Conservation (phyloP, 768 basidiomycete genomes). For the Leccinum fibrillosum region DNA sequence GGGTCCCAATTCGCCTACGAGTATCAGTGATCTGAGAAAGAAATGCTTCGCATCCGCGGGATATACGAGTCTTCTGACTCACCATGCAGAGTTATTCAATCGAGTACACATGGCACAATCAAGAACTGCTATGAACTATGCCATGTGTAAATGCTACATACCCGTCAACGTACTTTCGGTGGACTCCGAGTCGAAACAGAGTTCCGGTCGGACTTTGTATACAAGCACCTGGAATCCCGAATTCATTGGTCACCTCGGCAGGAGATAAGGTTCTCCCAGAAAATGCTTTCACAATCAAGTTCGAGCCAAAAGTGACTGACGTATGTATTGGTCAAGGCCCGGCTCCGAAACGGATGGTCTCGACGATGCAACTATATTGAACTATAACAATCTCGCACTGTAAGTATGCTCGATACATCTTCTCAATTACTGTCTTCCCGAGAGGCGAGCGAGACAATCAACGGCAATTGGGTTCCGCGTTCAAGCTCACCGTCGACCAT, state of each 20-base stretch:
- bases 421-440: neutral
- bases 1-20: neutral
- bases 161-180: neutral
- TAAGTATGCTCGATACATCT: neutral
- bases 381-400: neutral
- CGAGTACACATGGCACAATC: neutral
- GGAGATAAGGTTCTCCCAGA: neutral
- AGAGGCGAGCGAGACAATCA: slow-evolving; percentile 4
- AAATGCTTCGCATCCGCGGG: neutral
- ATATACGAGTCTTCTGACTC: neutral
- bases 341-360: neutral
- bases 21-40: neutral
- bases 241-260: neutral
- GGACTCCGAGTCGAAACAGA: neutral
- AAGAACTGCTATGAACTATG: neutral
- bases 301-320: neutral
- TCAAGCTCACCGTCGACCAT: slow-evolving; percentile 30
- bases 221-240: neutral
- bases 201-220: neutral
- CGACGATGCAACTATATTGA: neutral
- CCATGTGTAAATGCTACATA: neutral
- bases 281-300: neutral
- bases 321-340: neutral
- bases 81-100: neutral
- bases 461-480: slow-evolving; percentile 29